Percentiles rank a stretch among this genome's conserved stretches.
phyloP scores from a whole-genome alignment of 331 rosid species.

The Pyracantha coccinea region DNA sequence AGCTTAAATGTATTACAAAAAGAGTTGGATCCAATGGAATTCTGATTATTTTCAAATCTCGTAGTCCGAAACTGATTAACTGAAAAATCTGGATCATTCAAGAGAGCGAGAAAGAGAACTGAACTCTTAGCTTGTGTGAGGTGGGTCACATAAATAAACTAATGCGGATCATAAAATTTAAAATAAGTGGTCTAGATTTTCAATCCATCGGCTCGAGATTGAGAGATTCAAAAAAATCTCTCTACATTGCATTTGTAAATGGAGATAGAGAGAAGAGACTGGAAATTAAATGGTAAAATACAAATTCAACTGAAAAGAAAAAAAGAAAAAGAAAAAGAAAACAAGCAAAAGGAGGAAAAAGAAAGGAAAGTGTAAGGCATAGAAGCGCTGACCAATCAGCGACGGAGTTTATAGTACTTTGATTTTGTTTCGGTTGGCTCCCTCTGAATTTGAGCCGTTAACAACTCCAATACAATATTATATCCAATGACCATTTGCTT shows the following conservation, averaged over 20 bases:
- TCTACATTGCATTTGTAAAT: no score
- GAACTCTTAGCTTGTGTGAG: rapidly evolving
- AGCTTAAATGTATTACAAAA: no score
- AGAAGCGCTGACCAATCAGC: neutral
- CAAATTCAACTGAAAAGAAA: neutral
- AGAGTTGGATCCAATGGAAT: no score
- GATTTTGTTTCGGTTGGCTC: neutral
- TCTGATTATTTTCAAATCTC: no score
- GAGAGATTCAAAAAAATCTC: no score
- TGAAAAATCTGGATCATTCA: no score
- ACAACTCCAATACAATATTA: neutral
- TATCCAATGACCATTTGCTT: neutral
- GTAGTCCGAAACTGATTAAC: no score
- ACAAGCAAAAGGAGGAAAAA: neutral
- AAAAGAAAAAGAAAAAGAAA: no score
- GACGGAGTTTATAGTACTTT: neutral
- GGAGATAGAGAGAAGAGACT: neutral
- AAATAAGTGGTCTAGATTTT: rapidly evolving
- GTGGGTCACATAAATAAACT: rapidly evolving
- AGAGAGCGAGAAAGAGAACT: rapidly evolving
- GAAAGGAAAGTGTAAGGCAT: neutral
- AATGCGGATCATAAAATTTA: rapidly evolving
- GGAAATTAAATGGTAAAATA: no score
- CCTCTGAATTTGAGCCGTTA: neutral
- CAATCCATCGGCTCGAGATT: rapidly evolving